Percentiles rank a stretch among this genome's conserved stretches.
These are phyloP conservation scores for Pseudogymnoascus sp. DNA, from an alignment of 2,329 filamentous ascomycete species.

Conservation along the genomic window DNA sequence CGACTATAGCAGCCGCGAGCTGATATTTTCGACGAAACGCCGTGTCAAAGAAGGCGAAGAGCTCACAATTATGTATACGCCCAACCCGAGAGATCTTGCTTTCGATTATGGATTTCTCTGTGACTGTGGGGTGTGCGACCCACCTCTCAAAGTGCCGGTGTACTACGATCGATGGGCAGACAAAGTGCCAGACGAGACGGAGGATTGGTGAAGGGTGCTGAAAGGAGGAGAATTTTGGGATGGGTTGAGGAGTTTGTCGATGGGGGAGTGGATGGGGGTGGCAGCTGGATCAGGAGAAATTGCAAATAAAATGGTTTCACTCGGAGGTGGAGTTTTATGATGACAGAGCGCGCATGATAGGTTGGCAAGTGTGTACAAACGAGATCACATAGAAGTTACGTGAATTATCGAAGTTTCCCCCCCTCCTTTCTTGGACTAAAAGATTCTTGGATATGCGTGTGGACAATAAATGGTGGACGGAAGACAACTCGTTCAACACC, in stretches of 20 bases:
- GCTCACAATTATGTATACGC: slow-evolving; percentile 43
- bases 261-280: too few relatives aligned
- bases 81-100: slow-evolving; percentile 32
- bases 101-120: slow-evolving; percentile 45
- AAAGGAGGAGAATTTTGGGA: background rate
- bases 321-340: background rate
- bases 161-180: background rate
- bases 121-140: slow-evolving; percentile 38
- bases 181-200: background rate
- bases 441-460: too few relatives aligned
- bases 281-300: background rate
- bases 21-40: slow-evolving; percentile 35
- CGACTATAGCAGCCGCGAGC: slow-evolving; percentile 26
- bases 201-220: background rate
- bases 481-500: background rate
- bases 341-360: background rate
- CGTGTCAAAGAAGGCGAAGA: slow-evolving; percentile 38
- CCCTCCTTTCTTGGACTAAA: background rate
- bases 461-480: background rate
- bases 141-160: background rate
- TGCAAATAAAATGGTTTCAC: background rate
- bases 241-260: background rate
- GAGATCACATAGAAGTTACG: background rate
- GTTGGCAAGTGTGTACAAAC: background rate
- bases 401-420: background rate